Evolutionary conservation across 768 basidiomycete genomes (phyloP), one percentile per base, ranked within the genome.

Genomic region (Pleurotus djamor): DNA sequence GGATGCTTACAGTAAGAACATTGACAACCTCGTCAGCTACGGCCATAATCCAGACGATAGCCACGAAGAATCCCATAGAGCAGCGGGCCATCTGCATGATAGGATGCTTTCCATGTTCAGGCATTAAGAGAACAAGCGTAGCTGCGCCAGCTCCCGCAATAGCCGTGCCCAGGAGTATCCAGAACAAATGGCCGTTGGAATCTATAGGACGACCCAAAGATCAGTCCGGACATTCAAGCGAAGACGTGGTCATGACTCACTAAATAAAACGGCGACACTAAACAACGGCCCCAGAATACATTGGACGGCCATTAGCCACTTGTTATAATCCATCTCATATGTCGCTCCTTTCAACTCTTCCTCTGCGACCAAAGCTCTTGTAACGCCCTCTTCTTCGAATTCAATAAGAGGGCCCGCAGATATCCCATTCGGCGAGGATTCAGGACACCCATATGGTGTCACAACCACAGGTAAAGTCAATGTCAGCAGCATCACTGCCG

Each of bases 11-110:
- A 77, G 90, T 87, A 8, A 98, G 81, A 9, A 98, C 88, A 50
- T 89, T 83, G 34, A 98, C 94, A 2, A 96, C 94, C 70, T 98
- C 96, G 69, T 97, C 95, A 1, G 96, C 95, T 50, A 98, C 95
- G 5, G 91, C 94, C 86, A 98, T 96, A 65, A 99, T 98, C 96
- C 97, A 99, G 6, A 98, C 87, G 61, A 98, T 84, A 2, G 94
- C 82, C 32, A 96, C 89, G 17, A 88, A 70, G 74, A 99, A 99
- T 0, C 97, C 96, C 80, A 96, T 88, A 21, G 87, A 89, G 67
- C 94, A 96, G 8, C 95, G 82, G 8, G 83, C 79, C 73, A 94
- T 79, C 59, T 85, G 81, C 48, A 83, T 79, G 12, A 81, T 67
- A 4, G 80, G 77, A 61, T 84, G 79, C 16, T 79, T 75, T 2